phyloP scores from a whole-genome alignment of 495 filamentous ascomycete genomes.

The Penicillium bovifimosum region DNA sequence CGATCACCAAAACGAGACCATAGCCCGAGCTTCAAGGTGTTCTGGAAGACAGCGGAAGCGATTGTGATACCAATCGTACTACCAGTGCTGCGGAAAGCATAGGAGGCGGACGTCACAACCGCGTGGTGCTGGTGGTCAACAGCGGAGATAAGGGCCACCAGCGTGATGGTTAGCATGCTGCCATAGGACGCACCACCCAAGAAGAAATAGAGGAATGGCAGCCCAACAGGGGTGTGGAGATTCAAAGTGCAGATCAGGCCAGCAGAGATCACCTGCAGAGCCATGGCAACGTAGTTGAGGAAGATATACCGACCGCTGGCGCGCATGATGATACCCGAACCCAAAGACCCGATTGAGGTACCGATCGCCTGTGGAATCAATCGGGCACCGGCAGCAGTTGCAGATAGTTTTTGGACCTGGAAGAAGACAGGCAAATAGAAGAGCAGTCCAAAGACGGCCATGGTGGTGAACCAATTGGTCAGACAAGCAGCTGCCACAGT shows the following conservation, averaged over 20 bases:
- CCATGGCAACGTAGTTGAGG: slow-evolving; percentile 50
- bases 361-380: slow-evolving; percentile 64
- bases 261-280: slow-evolving; percentile 47
- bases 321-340: slow-evolving; percentile 70
- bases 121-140: slow-evolving; percentile 81
- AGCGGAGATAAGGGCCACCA: slow-evolving; percentile 73
- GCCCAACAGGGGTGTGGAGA: slow-evolving; percentile 52
- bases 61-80: slow-evolving; percentile 78
- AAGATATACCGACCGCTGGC: slow-evolving; percentile 64
- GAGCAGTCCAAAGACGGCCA: slow-evolving; percentile 48
- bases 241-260: slow-evolving; percentile 49
- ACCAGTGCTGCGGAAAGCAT: slow-evolving; percentile 76
- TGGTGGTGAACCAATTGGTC: slow-evolving; percentile 64
- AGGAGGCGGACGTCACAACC: slow-evolving; percentile 77
- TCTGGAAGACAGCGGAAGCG: slow-evolving; percentile 75
- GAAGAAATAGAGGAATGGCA: slow-evolving; percentile 64
- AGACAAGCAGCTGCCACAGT: slow-evolving; percentile 71
- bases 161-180: slow-evolving; percentile 70
- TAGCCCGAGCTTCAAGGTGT: slow-evolving; percentile 51
- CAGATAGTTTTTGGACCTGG: slow-evolving; percentile 65
- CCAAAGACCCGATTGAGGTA: slow-evolving; percentile 64
- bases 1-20: slow-evolving; percentile 63
- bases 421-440: slow-evolving; percentile 84
- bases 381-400: slow-evolving; percentile 64
- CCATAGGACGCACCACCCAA: slow-evolving; percentile 67